These are phyloP conservation scores for Limnanthes douglasii DNA, from an alignment of 345 rosid genomes.

Conservation along the genomic window DNA sequence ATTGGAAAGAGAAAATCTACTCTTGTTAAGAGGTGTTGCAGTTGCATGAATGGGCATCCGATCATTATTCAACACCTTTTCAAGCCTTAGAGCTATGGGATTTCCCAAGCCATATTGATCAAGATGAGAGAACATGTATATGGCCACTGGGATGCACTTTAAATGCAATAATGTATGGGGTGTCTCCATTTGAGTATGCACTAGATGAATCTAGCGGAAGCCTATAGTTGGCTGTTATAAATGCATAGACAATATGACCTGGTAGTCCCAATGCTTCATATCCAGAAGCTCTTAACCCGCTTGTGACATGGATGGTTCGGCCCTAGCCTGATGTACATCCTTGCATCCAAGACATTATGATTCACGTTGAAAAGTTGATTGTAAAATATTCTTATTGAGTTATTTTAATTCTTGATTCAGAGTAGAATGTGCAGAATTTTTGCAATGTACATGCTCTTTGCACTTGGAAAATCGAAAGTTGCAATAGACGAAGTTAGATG, in stretches of 20 bases:
- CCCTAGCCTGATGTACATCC: constrained; percentile 85
- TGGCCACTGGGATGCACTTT: constrained; percentile 99
- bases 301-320: constrained; percentile 97
- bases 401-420: too few relatives aligned
- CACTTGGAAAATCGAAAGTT: too few relatives aligned
- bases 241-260: constrained; percentile 97
- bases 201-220: constrained; percentile 97
- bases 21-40: constrained; percentile 89
- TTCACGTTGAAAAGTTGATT: constrained; percentile 90
- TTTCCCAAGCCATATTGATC: constrained; percentile 86
- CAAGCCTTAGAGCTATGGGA: constrained; percentile 99
- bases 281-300: constrained; percentile 87
- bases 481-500: too few relatives aligned
- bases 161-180: constrained; percentile 92
- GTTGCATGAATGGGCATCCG: constrained; percentile 98
- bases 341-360: constrained; percentile 62
- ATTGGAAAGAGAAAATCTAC: constrained; percentile 72
- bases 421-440: too few relatives aligned
- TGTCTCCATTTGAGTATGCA: constrained; percentile 92
- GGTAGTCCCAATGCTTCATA: constrained; percentile 72
- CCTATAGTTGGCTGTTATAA: constrained; percentile 77
- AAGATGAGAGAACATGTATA: constrained; percentile 93
- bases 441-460: too few relatives aligned
- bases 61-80: constrained; percentile 91
- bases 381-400: constrained; percentile 46